Evolutionary conservation across 1,284 basidiomycete genomes (phyloP).

Genomic region (Tilletia walkeri): DNA sequence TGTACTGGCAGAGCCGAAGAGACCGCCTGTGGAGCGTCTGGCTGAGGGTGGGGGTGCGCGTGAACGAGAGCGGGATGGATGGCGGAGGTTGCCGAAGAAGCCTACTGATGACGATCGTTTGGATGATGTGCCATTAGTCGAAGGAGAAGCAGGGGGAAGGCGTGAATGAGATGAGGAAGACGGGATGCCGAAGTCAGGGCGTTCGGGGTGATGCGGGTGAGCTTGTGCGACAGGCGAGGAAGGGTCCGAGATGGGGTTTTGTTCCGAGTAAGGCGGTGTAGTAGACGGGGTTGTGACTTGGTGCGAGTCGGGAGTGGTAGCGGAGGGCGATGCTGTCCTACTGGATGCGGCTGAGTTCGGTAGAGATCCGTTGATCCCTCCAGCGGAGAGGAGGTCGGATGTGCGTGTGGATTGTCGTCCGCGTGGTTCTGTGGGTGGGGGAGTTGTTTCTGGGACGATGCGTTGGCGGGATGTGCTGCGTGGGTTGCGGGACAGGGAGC

Average conservation of each 20-base stretch:
- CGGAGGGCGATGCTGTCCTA: background rate
- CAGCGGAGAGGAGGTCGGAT: background rate
- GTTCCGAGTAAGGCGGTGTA: background rate
- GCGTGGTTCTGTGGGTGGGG: background rate
- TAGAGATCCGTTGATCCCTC: background rate
- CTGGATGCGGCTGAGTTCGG: conserved; percentile 9
- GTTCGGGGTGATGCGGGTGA: conserved; percentile 24
- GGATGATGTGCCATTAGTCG: background rate
- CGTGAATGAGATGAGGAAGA: conserved; percentile 8
- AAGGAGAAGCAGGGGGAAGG: background rate
- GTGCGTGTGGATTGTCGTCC: conserved; percentile 11
- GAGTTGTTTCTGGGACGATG: background rate
- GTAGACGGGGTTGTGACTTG: background rate
- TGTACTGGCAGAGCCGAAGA: background rate
- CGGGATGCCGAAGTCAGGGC: conserved; percentile 29
- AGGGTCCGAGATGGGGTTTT: background rate
- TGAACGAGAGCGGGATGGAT: conserved; percentile 8
- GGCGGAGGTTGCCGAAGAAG: conserved; percentile 13
- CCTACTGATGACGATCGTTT: conserved; percentile 12
- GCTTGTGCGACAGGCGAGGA: no score
- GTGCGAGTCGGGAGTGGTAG: background rate
- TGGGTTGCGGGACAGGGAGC: conserved; percentile 5
- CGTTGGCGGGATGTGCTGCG: conserved; percentile 3
- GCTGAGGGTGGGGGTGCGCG: conserved; percentile 7
- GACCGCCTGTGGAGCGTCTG: background rate